Evolutionary conservation across 495 filamentous ascomycete genomes (phyloP), one percentile per base, ranked within the genome.

Genomic region (Cenococcum geophilum): DNA sequence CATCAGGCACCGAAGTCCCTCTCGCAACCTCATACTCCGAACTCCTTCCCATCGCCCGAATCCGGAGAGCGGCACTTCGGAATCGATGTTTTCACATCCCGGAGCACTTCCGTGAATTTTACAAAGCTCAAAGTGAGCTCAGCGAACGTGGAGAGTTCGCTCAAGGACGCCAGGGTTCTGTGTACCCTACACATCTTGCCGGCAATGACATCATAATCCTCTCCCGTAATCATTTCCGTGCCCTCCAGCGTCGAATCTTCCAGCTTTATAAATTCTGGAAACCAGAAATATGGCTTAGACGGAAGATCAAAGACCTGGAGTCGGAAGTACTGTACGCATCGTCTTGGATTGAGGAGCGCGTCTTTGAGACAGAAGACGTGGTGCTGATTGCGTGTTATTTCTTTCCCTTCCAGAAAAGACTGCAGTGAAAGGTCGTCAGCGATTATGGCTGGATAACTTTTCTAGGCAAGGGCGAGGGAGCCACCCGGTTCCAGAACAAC

Each of bases 401-500:
- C 34, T 64, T 64, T 42, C 42, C 25, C 25, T 64, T 54, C 45
- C 61, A 64, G 49, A 12, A 55, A 43, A 42, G 55, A 4, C 36
- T 64, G 10, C 56, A 64, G 61, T 45, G 22, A 18, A 64, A 59
- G 61, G 61, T 64, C 18, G 56, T 59, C 9, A 49, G 47, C 22
- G 40, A 42, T 14, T n/a, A 1, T 10, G 8, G 23, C 12, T 23
- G 59, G 14, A n/a, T 1, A 3, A 11, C 4, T 6, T 61, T 61
- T 47, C 35, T 57, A 4, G 43, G 20, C 12, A 61, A 61, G 48
- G 50, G 59, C 9, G 37, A 61, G 32, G 50, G 59, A n/a, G 22
- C 5, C 18, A 56, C 2, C 36, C 16, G 56, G 16, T 61, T 21
- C 42, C 59, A 61, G 50, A 61, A 61, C 14, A 61, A 61, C 21